A percentile compares a stretch with the other conserved stretches of the same genome.
Conservation (phyloP, 805 yeast species). For the Saccharomycopsis babjevae region DNA sequence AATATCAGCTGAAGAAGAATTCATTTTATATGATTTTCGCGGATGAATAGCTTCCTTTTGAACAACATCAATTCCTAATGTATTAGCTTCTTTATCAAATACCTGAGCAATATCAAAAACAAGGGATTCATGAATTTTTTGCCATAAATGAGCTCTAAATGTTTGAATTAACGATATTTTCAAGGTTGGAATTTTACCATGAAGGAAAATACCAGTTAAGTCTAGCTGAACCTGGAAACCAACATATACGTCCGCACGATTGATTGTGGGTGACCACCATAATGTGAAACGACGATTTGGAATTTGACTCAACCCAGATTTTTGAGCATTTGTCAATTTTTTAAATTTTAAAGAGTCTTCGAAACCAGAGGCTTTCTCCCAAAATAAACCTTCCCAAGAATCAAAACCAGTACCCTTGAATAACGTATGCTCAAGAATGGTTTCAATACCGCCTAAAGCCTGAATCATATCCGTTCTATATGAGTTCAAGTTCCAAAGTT, state of each 20-base stretch:
- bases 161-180: constrained; percentile 93
- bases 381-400: constrained; percentile 96
- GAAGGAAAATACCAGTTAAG: constrained; percentile 91
- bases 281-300: constrained; percentile 94
- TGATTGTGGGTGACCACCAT: constrained; percentile 99
- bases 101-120: constrained; percentile 92
- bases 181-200: constrained; percentile 95
- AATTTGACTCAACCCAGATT: constrained; percentile 93
- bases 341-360: constrained; percentile 93
- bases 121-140: constrained; percentile 91
- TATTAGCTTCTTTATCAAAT: constrained; percentile 76
- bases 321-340: constrained; percentile 92
- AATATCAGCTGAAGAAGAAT: constrained; percentile 89
- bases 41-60: constrained; percentile 94
- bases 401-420: constrained; percentile 97
- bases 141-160: constrained; percentile 98
- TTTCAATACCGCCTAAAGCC: constrained; percentile 94
- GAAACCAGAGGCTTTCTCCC: constrained; percentile 97
- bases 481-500: constrained; percentile 84
- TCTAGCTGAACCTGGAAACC: constrained; percentile 95
- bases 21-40: constrained; percentile 93
- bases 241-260: constrained; percentile 94
- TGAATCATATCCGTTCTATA: constrained; percentile 94
- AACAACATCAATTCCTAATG: constrained; percentile 72
- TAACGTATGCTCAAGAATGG: constrained; percentile 87